These are phyloP conservation scores for Fistulifera solaris DNA, from an alignment of 108 stramenopile species.

Conservation along the genomic window DNA sequence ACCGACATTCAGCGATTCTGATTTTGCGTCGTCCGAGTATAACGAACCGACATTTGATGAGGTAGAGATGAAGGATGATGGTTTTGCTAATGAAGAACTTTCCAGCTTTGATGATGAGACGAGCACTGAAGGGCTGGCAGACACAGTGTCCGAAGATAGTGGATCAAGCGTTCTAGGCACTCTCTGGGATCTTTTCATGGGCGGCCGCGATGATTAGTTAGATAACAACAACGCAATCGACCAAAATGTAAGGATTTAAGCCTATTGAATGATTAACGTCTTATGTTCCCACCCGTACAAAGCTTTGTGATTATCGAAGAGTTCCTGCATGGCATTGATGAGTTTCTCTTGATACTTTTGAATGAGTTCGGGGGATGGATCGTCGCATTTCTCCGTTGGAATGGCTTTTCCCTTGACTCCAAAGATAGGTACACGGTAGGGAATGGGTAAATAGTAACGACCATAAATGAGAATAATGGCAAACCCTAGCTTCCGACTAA, in stretches of 20 bases:
- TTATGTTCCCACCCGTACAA: conserved; percentile 1
- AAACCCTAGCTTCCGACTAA: conserved; percentile 30
- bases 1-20: neutral
- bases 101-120: conserved; percentile 2
- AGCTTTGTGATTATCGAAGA: conserved; percentile 8
- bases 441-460: conserved; percentile 32
- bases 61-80: conserved; percentile 11
- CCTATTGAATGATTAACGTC: conserved; percentile 2
- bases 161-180: conserved; percentile 19
- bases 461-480: conserved; percentile 34
- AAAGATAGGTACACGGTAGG: conserved; percentile 19
- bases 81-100: conserved; percentile 14
- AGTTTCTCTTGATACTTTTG: conserved; percentile 1
- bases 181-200: conserved; percentile 50
- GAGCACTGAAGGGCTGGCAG: conserved; percentile 5
- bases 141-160: conserved; percentile 17
- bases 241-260: neutral
- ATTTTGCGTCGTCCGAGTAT: too few species aligned
- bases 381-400: conserved; percentile 11
- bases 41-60: conserved; percentile 11
- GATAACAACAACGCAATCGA: neutral
- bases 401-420: conserved; percentile 30
- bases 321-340: neutral
- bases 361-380: neutral
- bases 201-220: conserved; percentile 10